These are phyloP conservation scores for Lasiodiplodia sp. DNA, from an alignment of 2,329 filamentous ascomycete species.

Conservation along the genomic window DNA sequence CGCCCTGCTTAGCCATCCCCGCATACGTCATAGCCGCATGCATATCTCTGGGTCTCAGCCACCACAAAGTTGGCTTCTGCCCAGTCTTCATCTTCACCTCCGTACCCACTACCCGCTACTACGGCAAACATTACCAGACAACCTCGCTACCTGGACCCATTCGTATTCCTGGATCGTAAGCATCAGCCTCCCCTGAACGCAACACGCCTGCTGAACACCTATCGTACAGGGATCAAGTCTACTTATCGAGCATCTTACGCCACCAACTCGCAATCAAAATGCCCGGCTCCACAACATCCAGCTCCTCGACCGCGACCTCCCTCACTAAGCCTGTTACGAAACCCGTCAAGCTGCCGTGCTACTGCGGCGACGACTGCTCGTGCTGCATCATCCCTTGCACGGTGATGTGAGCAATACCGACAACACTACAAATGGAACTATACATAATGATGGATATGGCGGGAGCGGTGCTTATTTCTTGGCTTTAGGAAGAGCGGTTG, in stretches of 20 bases:
- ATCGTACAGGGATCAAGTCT: neutral
- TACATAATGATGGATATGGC: neutral
- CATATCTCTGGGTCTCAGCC: neutral
- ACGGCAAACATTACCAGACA: neutral
- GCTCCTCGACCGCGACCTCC: constrained; percentile 37
- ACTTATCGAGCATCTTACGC: neutral
- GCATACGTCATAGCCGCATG: constrained; percentile 21
- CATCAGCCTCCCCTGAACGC: neutral
- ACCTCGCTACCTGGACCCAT: neutral
- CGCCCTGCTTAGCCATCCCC: constrained; percentile 15
- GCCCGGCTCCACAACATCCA: constrained; percentile 8
- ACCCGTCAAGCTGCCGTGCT: constrained; percentile 40
- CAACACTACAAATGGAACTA: neutral
- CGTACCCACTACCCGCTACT: neutral
- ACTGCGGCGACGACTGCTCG: constrained; percentile 31
- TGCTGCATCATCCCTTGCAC: constrained; percentile 48
- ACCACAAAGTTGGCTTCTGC: neutral
- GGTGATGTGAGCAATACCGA: constrained; percentile 39
- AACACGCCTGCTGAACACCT: neutral
- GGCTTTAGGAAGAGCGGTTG: neutral
- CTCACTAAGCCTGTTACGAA: constrained; percentile 39
- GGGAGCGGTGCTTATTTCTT: neutral
- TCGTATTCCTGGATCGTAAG: neutral
- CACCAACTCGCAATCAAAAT: constrained; percentile 9
- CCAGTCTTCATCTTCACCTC: neutral